Evolutionary conservation across 352 stramenopile species (phyloP), one percentile per base, ranked within the genome.

Genomic region (Pythium dissimile): DNA sequence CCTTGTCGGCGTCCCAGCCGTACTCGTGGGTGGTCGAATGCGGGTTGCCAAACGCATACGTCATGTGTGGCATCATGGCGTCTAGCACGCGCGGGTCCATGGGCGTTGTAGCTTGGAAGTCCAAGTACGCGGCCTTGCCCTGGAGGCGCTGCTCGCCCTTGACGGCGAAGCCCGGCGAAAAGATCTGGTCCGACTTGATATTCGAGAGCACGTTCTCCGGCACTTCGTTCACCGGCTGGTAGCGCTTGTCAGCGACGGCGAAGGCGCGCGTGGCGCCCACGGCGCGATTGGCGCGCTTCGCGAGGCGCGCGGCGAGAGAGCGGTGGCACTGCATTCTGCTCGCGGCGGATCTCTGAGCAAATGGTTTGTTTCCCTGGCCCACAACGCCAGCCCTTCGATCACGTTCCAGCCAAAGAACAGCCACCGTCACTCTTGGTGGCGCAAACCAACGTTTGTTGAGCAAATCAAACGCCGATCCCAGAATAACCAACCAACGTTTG

Each of bases 11-110:
- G 59, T 99, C 97, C 97, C 97, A 99, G 20, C 97, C 97, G 71
- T 98, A 99, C 45, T 88, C 73, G 84, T 99, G 97, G 16, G 97
- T 99, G 9, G 95, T 94, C 58, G 96, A 99, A 81, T 99, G 97
- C 35, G 97, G 97, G 79, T 99, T 99, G 49, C 97, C 97, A 65
- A 97, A 99, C 26, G 78, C 69, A 68, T 90, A 88, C 63, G 97
- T 97, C 87, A 99, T 96, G 70, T 96, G 98, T 30, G 97, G 96
- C 72, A 99, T 75, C 97, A 99, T 99, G 26, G 94, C 90, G 73
- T 99, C 97, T 35, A 99, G 72, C 16, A 99, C 97, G 51, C 97
- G 90, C 38, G 97, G 97, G 75, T 99, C 97, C 79, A 99, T 85
- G 8, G 96, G 96, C 44, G 97, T 98, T 10, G 97, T 99, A n/a